Base-by-base conservation (phyloP, 805 yeast genomes). In the Wickerhamiella slavikovae region DNA sequence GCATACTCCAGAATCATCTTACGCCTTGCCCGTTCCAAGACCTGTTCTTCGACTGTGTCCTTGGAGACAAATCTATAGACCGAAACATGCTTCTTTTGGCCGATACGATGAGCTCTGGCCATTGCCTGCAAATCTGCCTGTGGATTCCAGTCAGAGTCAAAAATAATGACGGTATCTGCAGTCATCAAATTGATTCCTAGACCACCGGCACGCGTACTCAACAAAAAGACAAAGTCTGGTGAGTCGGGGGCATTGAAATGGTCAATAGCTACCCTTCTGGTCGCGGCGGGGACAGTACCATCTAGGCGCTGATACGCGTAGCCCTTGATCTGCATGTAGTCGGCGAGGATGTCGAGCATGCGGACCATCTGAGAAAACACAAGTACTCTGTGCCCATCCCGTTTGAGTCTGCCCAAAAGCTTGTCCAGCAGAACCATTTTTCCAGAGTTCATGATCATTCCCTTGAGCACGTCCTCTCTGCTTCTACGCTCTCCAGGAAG, bases 81-180 rank as follows among this genome's bases (percentile, higher is more conserved):
- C 71, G 80, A 79, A 22, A 89, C 99, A 54, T 89, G 98, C 44
- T 79, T 82, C 54, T 83, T 89, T 52, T 89, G 99, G n/a, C 99
- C 99, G 49, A 89, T 89, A 60, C 99, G 72, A 56, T 89, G 99
- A 3, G 98, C 98, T 55, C 98, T 71, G 0, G 98, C 98, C 98
- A 89, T 89, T 1, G 98, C 98, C 55, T 89, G 98, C 44, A 89
- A 60, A 62, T 89, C 98, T 0, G 98, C 98, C 52, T 89, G 98
- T 0, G 98, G 98, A 48, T 89, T 89, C 98, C 98, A 89, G 57
- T 89, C 98, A 4, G 93, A 79, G 54, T 89, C 98, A 54, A 89
- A 89, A 24, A 89, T 85, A 42, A 89, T 79, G 17, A 89, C 99
- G 5, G 99, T 89, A 48, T 89, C 99, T 3, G 99, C 99, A 4